phyloP scores from a whole-genome alignment of 2,329 filamentous ascomycete species.

The Aspergillus luchuensis region DNA sequence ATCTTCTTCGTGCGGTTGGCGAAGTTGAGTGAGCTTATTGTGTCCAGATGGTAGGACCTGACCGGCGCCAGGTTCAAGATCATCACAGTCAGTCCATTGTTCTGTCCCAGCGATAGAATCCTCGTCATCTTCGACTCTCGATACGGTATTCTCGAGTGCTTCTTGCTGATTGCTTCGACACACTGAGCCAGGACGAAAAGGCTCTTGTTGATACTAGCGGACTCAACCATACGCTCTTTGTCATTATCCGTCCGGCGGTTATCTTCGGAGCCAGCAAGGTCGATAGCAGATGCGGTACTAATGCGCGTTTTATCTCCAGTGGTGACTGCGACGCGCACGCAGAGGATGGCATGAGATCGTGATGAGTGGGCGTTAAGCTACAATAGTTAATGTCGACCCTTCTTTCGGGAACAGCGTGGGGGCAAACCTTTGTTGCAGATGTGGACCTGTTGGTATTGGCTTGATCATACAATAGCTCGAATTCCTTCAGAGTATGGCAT shows the following conservation, averaged over 20 bases:
- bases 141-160: slow-evolving; percentile 78
- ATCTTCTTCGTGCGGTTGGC: slow-evolving; percentile 95
- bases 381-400: slow-evolving; percentile 13
- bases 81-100: slow-evolving; percentile 95
- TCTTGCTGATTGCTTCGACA: slow-evolving; percentile 87
- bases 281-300: slow-evolving; percentile 89
- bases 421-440: slow-evolving; percentile 72
- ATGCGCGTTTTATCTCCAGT: slow-evolving; percentile 68
- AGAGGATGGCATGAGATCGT: slow-evolving; percentile 85
- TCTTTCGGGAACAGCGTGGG: not conserved
- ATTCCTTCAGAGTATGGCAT: slow-evolving; percentile 84
- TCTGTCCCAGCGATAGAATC: slow-evolving; percentile 88
- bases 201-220: slow-evolving; percentile 95
- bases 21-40: slow-evolving; percentile 89
- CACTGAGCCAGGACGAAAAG: slow-evolving; percentile 93
- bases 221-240: slow-evolving; percentile 90
- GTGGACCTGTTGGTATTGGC: slow-evolving; percentile 89
- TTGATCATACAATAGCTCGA: slow-evolving; percentile 86
- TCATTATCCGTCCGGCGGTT: slow-evolving; percentile 92
- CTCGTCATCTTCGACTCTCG: slow-evolving; percentile 97
- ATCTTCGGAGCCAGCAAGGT: slow-evolving; percentile 92
- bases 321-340: slow-evolving; percentile 81
- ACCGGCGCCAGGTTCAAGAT: slow-evolving; percentile 90
- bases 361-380: slow-evolving; percentile 86
- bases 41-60: slow-evolving; percentile 91